Conservation (phyloP, 371 early-diverging fungal species). For the Thermomucor indicae-seudaticae region DNA sequence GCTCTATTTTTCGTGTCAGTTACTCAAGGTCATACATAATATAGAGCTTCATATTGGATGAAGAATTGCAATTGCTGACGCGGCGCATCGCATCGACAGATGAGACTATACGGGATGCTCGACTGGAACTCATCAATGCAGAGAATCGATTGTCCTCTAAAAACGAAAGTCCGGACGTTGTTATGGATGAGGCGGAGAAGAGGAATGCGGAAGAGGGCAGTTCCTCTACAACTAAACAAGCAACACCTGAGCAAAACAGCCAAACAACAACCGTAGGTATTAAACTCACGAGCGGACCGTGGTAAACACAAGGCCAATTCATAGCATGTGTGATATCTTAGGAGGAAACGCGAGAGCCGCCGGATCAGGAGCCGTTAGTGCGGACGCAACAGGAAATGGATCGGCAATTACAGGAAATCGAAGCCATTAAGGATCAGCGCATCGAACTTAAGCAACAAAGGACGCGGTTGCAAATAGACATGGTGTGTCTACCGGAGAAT, state of each 20-base stretch:
- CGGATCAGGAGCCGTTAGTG: not conserved
- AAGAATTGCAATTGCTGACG: constrained; percentile 9
- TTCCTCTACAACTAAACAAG: not conserved
- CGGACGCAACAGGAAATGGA: constrained; percentile 1
- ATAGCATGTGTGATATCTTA: not conserved
- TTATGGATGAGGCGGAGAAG: not conserved
- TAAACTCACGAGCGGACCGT: too few species aligned
- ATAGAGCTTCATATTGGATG: constrained; percentile 10
- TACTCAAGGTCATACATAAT: not conserved
- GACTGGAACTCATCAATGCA: constrained; percentile 10
- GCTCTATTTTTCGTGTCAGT: not conserved
- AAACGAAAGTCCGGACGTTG: too few species aligned
- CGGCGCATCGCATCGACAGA: constrained; percentile 2
- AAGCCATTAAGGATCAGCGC: constrained; percentile 37
- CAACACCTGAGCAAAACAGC: not conserved
- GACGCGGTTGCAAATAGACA: constrained; percentile 31
- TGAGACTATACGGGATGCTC: constrained; percentile 4
- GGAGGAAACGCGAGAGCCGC: not conserved
- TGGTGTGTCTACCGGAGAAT: constrained; percentile 29
- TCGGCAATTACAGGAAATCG: constrained; percentile 33
- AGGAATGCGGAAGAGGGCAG: too few species aligned
- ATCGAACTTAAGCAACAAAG: constrained; percentile 36
- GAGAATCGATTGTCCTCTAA: constrained; percentile 5
- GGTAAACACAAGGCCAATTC: not conserved
- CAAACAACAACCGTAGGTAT: too few species aligned